These are phyloP conservation scores for Vitis hybrid DNA, from an alignment of 177 flowering plant species.

Conservation along the genomic window DNA sequence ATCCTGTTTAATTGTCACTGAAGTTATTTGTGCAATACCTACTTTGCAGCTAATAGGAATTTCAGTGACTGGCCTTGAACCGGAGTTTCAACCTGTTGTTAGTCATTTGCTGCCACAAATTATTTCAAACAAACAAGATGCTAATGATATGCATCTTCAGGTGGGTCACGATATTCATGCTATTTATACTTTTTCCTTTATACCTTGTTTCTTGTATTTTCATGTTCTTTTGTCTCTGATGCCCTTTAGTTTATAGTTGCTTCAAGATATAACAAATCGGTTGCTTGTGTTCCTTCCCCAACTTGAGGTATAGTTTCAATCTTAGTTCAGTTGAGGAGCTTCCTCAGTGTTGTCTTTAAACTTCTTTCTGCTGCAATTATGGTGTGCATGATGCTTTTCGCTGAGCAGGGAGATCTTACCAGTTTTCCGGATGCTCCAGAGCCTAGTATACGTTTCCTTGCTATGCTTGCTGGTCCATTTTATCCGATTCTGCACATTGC, in stretches of 20 bases:
- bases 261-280: slow-evolving; percentile 81
- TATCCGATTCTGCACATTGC: slow-evolving; percentile 78
- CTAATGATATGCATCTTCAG: slow-evolving; percentile 79
- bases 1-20: neutral
- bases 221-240: slow-evolving; percentile 31
- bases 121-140: slow-evolving; percentile 74
- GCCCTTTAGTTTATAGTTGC: slow-evolving; percentile 58
- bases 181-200: neutral
- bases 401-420: slow-evolving; percentile 68
- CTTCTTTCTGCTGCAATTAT: slow-evolving; percentile 4
- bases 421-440: slow-evolving; percentile 67
- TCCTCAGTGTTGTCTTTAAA: neutral
- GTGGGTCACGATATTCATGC: slow-evolving; percentile 32
- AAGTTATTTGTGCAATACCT: slow-evolving; percentile 1
- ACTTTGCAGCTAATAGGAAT: slow-evolving; percentile 76
- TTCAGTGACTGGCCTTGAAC: slow-evolving; percentile 73
- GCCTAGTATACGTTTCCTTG: slow-evolving; percentile 64
- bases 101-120: slow-evolving; percentile 77
- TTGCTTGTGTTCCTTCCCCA: slow-evolving; percentile 78
- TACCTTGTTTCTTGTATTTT: slow-evolving; percentile 14
- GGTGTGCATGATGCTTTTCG: slow-evolving; percentile 11
- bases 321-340: neutral
- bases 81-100: slow-evolving; percentile 91
- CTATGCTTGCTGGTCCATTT: slow-evolving; percentile 91
- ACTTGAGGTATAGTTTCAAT: slow-evolving; percentile 65